A percentile compares a stretch with the other conserved stretches of the same genome.
Evolutionary conservation across 139 green algal genomes (phyloP).

Genomic region (Chlamydomonas applanata): DNA sequence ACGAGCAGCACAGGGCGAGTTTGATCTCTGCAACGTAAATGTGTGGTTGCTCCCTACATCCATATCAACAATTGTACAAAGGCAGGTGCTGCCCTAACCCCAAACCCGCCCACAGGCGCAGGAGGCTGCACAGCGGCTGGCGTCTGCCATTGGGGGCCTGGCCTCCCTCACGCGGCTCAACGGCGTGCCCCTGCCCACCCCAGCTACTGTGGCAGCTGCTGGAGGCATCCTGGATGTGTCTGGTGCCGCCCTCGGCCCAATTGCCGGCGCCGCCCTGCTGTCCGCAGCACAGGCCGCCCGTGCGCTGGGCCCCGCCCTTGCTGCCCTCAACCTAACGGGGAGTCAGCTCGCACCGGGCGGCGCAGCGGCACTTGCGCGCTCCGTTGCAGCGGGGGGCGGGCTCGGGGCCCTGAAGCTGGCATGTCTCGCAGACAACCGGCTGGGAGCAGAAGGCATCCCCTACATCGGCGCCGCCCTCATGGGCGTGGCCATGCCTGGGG

Average conservation of each 20-base stretch:
- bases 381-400: not conserved
- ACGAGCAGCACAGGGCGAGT: not conserved
- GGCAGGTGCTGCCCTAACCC: not conserved
- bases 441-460: conserved; percentile 16
- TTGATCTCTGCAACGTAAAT: not conserved
- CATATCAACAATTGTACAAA: not conserved
- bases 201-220: not conserved
- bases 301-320: conserved; percentile 1
- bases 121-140: conserved; percentile 5
- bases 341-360: conserved; percentile 21
- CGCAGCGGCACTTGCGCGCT: too few relatives aligned
- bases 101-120: conserved; percentile 1
- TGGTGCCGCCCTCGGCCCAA: not conserved
- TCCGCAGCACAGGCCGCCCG: not conserved
- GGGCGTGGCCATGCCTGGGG: too few relatives aligned
- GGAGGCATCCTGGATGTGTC: conserved; percentile 5
- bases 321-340: conserved; percentile 33
- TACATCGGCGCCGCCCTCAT: not conserved
- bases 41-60: not conserved
- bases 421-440: conserved; percentile 39
- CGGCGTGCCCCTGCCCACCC: conserved; percentile 1
- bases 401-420: conserved; percentile 9
- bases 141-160: conserved; percentile 12
- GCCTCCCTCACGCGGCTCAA: conserved; percentile 23
- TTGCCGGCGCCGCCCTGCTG: not conserved